A percentile compares a stretch with the other conserved stretches of the same genome.
Evolutionary conservation across 2,329 filamentous ascomycete species (phyloP).

Genomic region (Aspergillus persii): DNA sequence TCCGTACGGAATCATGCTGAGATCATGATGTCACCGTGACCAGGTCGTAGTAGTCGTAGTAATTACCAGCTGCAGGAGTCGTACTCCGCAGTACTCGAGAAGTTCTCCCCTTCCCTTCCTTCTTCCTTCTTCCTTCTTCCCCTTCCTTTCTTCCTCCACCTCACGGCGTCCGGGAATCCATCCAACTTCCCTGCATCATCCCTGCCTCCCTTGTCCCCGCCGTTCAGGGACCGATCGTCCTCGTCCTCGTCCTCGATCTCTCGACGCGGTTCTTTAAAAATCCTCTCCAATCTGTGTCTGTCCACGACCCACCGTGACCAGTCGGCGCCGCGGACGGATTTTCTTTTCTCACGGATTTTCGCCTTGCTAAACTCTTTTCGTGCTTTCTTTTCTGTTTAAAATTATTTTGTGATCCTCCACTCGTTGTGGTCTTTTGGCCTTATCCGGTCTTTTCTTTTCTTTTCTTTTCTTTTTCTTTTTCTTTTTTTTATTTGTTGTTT

Average conservation of each 20-base stretch:
- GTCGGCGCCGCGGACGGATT: not conserved
- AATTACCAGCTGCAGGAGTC: too few species aligned
- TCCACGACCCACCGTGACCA: not conserved
- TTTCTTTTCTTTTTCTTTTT: not conserved
- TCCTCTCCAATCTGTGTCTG: too few species aligned
- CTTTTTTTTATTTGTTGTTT: too few species aligned
- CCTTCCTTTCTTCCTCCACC: not conserved
- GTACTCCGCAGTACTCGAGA: too few species aligned
- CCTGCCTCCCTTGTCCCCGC: not conserved
- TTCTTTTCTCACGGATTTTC: not conserved
- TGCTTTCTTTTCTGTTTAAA: not conserved
- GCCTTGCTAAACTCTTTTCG: not conserved
- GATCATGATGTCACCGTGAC: too few species aligned
- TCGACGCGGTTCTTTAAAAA: not conserved
- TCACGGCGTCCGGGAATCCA: too few species aligned
- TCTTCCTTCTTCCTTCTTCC: too few species aligned
- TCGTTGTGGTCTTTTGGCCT: too few species aligned
- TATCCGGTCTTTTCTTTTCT: not conserved
- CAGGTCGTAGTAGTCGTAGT: too few species aligned
- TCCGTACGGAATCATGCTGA: too few species aligned
- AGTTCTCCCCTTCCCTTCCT: too few species aligned
- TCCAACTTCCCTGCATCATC: constrained; percentile 4
- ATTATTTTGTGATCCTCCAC: too few species aligned
- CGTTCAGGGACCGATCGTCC: not conserved
- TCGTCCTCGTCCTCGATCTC: not conserved